Percentiles rank a stretch among this genome's conserved stretches.
Conservation (phyloP, 805 yeast species). For the Blastobotrys peoriensis region DNA sequence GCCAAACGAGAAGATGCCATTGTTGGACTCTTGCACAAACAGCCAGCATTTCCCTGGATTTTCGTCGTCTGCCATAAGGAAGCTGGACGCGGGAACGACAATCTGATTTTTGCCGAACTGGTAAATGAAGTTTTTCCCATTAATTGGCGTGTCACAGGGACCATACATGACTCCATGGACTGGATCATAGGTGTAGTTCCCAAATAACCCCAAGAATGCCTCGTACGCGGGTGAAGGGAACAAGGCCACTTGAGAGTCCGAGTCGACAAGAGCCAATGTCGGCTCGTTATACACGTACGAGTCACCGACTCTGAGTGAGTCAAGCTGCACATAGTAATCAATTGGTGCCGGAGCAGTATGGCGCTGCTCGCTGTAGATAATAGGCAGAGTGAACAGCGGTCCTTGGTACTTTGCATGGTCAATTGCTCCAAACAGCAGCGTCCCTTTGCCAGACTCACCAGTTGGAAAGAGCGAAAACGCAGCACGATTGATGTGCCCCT, state of each 20-base stretch:
- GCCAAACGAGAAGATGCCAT: conserved; percentile 42
- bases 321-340: conserved; percentile 19
- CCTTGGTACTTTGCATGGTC: conserved; percentile 39
- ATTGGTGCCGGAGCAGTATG: conserved; percentile 10
- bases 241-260: conserved; percentile 49
- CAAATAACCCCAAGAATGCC: conserved; percentile 4
- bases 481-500: conserved; percentile 36
- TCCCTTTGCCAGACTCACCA: conserved; percentile 30
- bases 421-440: conserved; percentile 41
- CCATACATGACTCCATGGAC: conserved; percentile 20
- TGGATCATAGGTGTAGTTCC: conserved; percentile 4
- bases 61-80: conserved; percentile 10
- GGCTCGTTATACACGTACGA: conserved; percentile 3
- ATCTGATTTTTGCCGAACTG: conserved; percentile 19
- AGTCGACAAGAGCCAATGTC: conserved; percentile 44
- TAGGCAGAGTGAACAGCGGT: conserved; percentile 29
- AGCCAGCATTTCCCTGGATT: neutral
- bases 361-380: conserved; percentile 20
- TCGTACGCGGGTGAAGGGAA: conserved; percentile 33
- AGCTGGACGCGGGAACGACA: conserved; percentile 19
- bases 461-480: conserved; percentile 46
- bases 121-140: conserved; percentile 10
- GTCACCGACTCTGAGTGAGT: conserved; percentile 13
- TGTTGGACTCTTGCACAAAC: neutral
- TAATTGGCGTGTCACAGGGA: conserved; percentile 11